Evolutionary conservation across 495 filamentous ascomycete species (phyloP), one percentile per base, ranked within the genome.

Genomic region (Daldinia bambusicola): DNA sequence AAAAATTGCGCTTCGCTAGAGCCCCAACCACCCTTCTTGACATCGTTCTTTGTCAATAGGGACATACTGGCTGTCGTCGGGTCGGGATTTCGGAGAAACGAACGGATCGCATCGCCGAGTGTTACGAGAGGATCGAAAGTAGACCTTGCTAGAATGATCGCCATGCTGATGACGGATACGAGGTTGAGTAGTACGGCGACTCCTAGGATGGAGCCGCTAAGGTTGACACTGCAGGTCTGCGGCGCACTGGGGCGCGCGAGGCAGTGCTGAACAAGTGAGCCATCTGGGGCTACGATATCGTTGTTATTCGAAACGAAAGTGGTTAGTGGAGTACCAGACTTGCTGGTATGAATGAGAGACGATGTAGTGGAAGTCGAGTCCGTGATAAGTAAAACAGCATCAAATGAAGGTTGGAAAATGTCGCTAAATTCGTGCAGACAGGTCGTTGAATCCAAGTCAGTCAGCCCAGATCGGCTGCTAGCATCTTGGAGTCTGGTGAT

Each of bases 21-120:
- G 2, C 75, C 76, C 82, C 83, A 84, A 53, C 74, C 61, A 16
- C 79, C 80, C 18, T 76, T 66, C n/a, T 70, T 65, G 60, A 83
- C 75, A 62, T 84, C 80, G 34, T 69, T 34, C 57, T 83, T 83
- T 20, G 78, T 76, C 18, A 84, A 72, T 18, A 84, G 77, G 38
- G 76, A 83, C 16, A 72, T 65, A 18, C 74, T 74, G 14, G 64
- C 74, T 1, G 82, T 78, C 34, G 69, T 66, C 16, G 64, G 60
- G 26, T 78, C 76, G 0, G 83, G 80, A 6, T 80, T 67, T 13
- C 65, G 71, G 51, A 84, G 80, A 63, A 83, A 84, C n/a, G 81
- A 84, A 55, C 73, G 64, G 63, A 84, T 79, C 34, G 83, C 76
- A 52, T 84, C 83, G 65, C 83, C 82, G 20, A 84, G 75, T 3